Base-by-base conservation (phyloP, 169 alveolate genomes). In the Fabrea salina region DNA sequence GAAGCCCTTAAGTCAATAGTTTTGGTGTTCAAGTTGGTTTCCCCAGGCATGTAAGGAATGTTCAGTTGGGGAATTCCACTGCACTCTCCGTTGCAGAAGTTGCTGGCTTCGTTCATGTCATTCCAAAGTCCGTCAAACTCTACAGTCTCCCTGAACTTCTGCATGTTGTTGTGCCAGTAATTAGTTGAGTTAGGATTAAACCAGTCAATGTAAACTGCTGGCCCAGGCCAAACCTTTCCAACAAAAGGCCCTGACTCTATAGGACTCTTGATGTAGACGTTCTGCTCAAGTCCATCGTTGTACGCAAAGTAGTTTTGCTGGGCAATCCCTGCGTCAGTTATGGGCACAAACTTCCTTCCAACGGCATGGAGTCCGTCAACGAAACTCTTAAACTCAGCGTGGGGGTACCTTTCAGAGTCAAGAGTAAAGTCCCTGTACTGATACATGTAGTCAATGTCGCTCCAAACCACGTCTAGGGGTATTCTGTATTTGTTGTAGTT, bases 191-290 rank as follows among this genome's bases (percentile, higher is more conserved):
- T 86, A 8, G 91, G 89, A 41, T 84, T 40, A 51, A 87, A 79
- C 68, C 81, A 91, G 75, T 94, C 96, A 7, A 92, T 93, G 66
- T 80, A 94, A 30, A 87, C 87, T 25, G 91, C 88, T 22, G 84
- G 84, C 19, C 93, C 94, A 13, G 97, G 97, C 96, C 96, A 94
- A 5, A 91, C 96, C 53, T 82, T 35, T 5, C 95, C 92, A 53
- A 88, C 70, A 32, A 94, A 80, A 54, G 71, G 70, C 19, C 87
- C 86, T 33, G 86, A 83, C 6, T 79, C 39, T 37, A 68, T 43
- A 13, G 83, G 79, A 37, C 40, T 82, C 58, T 81, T 80, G 7
- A 87, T 44, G 74, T 84, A 89, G 5, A 90, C 88, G 47, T 81
- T 90, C 39, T 53, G 44, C 43, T 66, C 81, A 22, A 19, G 4